phyloP scores from a whole-genome alignment of 495 filamentous ascomycete species.

The Aspergillus haitiensis region DNA sequence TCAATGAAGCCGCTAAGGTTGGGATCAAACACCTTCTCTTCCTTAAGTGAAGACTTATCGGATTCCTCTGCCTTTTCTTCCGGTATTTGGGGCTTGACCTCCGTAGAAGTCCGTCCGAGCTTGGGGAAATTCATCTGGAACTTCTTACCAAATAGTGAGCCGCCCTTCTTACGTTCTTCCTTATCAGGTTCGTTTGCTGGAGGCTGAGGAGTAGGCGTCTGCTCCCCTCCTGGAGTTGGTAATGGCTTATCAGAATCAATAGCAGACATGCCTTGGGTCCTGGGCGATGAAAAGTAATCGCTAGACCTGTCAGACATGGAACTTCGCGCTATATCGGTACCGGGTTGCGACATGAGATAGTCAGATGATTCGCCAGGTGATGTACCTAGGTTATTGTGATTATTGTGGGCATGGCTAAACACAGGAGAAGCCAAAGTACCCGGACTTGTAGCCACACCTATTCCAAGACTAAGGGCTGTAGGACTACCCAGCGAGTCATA shows the following conservation, averaged over 20 bases:
- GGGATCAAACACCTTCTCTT: constrained; percentile 79
- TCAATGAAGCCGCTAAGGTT: constrained; percentile 81
- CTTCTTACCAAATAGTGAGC: constrained; percentile 78
- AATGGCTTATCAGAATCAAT: constrained; percentile 34
- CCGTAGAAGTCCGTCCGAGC: constrained; percentile 70
- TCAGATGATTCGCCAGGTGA: constrained; percentile 30
- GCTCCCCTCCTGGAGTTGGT: constrained; percentile 51
- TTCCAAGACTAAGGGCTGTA: constrained; percentile 72
- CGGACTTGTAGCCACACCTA: constrained; percentile 74
- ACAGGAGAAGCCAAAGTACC: constrained; percentile 27
- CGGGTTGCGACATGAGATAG: constrained; percentile 29
- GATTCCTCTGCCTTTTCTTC: constrained; percentile 88
- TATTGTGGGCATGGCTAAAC: constrained; percentile 25
- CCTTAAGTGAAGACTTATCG: constrained; percentile 58
- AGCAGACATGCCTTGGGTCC: constrained; percentile 24
- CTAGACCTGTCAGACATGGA: constrained; percentile 50
- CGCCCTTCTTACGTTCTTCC: constrained; percentile 67
- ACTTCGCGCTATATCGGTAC: constrained; percentile 46
- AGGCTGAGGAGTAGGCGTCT: constrained; percentile 48
- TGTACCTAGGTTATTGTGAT: constrained; percentile 38
- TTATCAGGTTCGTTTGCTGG: constrained; percentile 68
- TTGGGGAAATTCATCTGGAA: constrained; percentile 86
- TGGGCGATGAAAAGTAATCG: constrained; percentile 66
- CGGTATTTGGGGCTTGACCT: constrained; percentile 68
- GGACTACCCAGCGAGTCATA: constrained; percentile 57